A percentile compares a stretch with the other conserved stretches of the same genome.
These are phyloP conservation scores for Phaeoacremonium minimum DNA, from an alignment of 2,329 filamentous ascomycete genomes.

Conservation along the genomic window DNA sequence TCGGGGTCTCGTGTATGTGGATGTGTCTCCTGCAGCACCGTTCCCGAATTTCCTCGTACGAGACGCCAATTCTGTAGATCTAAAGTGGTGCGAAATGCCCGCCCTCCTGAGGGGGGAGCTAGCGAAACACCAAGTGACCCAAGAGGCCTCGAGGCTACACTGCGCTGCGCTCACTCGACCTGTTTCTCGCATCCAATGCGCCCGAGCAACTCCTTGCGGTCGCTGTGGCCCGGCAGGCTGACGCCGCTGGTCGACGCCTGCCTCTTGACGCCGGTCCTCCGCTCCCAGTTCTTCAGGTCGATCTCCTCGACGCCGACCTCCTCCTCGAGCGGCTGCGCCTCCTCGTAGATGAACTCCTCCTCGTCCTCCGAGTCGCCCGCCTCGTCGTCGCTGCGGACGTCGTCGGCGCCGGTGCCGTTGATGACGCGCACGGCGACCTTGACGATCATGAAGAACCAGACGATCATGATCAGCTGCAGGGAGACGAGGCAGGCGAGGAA, in stretches of 20 bases:
- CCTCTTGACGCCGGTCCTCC: slow-evolving; percentile 50
- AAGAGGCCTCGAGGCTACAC: too few species aligned
- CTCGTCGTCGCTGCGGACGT: slow-evolving; percentile 84
- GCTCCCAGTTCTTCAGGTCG: slow-evolving; percentile 61
- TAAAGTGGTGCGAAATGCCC: too few species aligned
- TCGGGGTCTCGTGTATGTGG: too few species aligned
- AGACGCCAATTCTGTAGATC: too few species aligned
- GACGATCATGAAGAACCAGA: slow-evolving; percentile 87
- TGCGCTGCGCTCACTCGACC: too few species aligned
- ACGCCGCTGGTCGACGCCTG: slow-evolving; percentile 51
- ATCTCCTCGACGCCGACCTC: slow-evolving; percentile 72
- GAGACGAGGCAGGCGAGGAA: slow-evolving; percentile 76
- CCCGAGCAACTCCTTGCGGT: slow-evolving; percentile 76
- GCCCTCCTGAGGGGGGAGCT: too few species aligned
- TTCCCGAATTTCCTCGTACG: too few species aligned
- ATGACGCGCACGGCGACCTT: slow-evolving; percentile 78
- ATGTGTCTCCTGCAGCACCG: too few species aligned
- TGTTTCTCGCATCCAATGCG: slow-evolving; percentile 82
- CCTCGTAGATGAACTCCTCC: slow-evolving; percentile 53
- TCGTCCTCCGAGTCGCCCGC: slow-evolving; percentile 49
- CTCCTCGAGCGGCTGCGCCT: slow-evolving; percentile 59
- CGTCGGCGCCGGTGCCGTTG: slow-evolving; percentile 72
- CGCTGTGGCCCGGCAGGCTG: slow-evolving; percentile 66
- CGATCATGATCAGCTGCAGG: slow-evolving; percentile 73
- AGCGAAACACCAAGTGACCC: too few species aligned